Percentiles rank a stretch among this genome's conserved stretches.
phyloP scores from a whole-genome alignment of 2,329 filamentous ascomycete species.

The Blumeria hordei region DNA sequence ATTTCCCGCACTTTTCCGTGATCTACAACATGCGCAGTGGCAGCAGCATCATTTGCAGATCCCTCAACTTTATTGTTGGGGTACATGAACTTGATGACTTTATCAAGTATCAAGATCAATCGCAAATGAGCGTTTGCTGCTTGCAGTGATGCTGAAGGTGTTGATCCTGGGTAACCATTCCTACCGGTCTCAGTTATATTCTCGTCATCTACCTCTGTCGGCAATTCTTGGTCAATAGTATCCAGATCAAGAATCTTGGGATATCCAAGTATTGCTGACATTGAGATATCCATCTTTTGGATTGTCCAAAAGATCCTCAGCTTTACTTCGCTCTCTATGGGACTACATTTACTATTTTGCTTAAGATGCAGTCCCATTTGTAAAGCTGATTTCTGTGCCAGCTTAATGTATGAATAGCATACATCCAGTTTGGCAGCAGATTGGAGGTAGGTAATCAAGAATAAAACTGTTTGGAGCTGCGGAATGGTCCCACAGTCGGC shows the following conservation, averaged over 20 bases:
- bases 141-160: too few relatives aligned
- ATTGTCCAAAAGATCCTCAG: too few relatives aligned
- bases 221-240: conserved; percentile 43
- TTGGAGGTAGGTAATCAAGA: conserved; percentile 63
- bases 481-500: too few relatives aligned
- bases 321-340: conserved; percentile 25
- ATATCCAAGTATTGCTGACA: conserved; percentile 42
- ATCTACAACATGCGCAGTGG: too few relatives aligned
- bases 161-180: too few relatives aligned
- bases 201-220: conserved; percentile 40
- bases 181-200: conserved; percentile 31
- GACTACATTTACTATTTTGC: conserved; percentile 33
- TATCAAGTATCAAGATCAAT: too few relatives aligned
- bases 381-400: conserved; percentile 51
- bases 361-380: conserved; percentile 58
- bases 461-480: conserved; percentile 38
- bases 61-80: too few relatives aligned
- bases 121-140: too few relatives aligned
- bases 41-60: too few relatives aligned
- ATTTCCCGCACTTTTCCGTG: too few relatives aligned
- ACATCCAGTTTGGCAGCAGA: conserved; percentile 55
- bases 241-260: conserved; percentile 37
- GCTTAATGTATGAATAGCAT: conserved; percentile 60
- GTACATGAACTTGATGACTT: too few relatives aligned
- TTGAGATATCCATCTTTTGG: conserved; percentile 7